Percentiles rank a stretch among this genome's conserved stretches.
Evolutionary conservation across 768 basidiomycete species (phyloP).

Genomic region (Hygrophorus russula): DNA sequence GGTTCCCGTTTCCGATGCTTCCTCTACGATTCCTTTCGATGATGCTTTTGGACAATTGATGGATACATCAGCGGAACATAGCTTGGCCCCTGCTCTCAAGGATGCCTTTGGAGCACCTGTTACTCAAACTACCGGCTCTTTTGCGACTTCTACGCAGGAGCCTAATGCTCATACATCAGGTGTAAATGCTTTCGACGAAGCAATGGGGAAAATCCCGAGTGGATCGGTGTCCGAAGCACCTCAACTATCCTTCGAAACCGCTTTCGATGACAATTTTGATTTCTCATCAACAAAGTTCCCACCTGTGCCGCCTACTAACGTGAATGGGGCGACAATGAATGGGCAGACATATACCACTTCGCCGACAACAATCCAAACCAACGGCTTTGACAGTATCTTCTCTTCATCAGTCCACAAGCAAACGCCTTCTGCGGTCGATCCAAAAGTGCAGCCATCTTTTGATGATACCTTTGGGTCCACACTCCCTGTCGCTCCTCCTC

Average conservation of each 20-base stretch:
- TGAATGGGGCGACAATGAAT: too few species aligned
- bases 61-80: conserved; percentile 15
- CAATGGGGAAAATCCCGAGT: conserved; percentile 44
- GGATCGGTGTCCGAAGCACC: conserved; percentile 22
- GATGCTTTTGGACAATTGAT: conserved; percentile 39
- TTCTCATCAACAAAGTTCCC: conserved; percentile 29
- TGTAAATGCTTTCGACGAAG: conserved; percentile 66
- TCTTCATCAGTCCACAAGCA: conserved; percentile 6
- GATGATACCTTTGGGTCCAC: conserved; percentile 39
- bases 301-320: conserved; percentile 15
- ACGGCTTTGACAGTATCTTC: conserved; percentile 25
- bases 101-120: conserved; percentile 14
- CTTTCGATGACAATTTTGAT: conserved; percentile 50
- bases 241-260: conserved; percentile 53
- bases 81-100: not conserved
- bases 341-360: not conserved
- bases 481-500: not conserved
- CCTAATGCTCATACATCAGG: conserved; percentile 23
- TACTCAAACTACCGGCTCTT: conserved; percentile 9
- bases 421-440: conserved; percentile 1
- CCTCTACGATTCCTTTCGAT: conserved; percentile 31
- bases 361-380: conserved; percentile 4
- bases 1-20: conserved; percentile 7
- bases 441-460: conserved; percentile 16
- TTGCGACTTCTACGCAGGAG: conserved; percentile 3